phyloP scores from a whole-genome alignment of 2,329 filamentous ascomycete species.

The Talaromyces piceae region DNA sequence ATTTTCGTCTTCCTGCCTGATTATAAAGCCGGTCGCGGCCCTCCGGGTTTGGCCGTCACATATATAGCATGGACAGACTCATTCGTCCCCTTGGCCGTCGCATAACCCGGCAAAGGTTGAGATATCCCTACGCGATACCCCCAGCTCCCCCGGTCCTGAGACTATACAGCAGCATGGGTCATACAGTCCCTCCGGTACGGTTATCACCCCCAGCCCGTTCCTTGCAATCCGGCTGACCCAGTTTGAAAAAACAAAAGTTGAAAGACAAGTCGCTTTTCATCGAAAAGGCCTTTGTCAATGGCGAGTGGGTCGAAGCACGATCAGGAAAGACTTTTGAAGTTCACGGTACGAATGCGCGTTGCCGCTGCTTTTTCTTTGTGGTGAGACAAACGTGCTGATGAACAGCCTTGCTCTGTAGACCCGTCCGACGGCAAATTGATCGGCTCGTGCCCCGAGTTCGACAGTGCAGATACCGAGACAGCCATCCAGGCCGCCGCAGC shows the following conservation, averaged over 20 bases:
- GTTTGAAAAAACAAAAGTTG: constrained; percentile 57
- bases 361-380: no score
- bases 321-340: constrained; percentile 92
- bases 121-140: constrained; percentile 31
- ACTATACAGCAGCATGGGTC: constrained; percentile 35
- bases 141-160: constrained; percentile 21
- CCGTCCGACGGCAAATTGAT: constrained; percentile 76
- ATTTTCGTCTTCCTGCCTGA: no score
- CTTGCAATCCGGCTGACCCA: background rate
- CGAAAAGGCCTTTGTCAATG: constrained; percentile 78
- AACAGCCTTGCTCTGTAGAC: constrained; percentile 44
- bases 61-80: constrained; percentile 26
- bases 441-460: constrained; percentile 75
- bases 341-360: constrained; percentile 46
- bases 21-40: background rate
- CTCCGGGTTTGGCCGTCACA: background rate
- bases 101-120: constrained; percentile 26
- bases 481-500: constrained; percentile 78
- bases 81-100: constrained; percentile 30
- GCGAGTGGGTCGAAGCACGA: constrained; percentile 78
- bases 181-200: constrained; percentile 34
- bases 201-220: background rate
- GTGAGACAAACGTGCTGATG: background rate
- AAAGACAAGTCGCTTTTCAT: constrained; percentile 78
- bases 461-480: constrained; percentile 64